These are phyloP conservation scores for Tetradesmus lagerheimii DNA, from an alignment of 139 green algal species.

Conservation along the genomic window DNA sequence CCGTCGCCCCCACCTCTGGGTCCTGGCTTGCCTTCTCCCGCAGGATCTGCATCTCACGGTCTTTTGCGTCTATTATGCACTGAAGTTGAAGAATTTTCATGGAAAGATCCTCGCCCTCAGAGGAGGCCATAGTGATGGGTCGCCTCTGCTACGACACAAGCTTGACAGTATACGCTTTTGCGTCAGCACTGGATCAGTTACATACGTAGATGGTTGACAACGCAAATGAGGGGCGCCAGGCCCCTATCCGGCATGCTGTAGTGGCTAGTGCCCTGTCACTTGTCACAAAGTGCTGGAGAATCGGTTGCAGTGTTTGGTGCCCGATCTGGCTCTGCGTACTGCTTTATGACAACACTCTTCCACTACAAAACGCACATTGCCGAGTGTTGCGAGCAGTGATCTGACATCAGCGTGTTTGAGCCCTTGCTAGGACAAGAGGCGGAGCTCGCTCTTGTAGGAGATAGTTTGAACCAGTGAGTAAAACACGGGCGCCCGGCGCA, in stretches of 20 bases:
- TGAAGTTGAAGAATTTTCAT: conserved; percentile 38
- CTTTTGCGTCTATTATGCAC: conserved; percentile 47
- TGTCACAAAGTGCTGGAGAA: neutral
- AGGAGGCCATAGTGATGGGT: neutral
- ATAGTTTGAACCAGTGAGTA: neutral
- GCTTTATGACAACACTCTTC: too few species aligned
- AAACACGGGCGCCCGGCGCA: neutral
- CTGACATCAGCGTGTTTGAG: neutral
- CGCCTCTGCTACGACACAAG: neutral
- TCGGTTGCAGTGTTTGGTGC: neutral
- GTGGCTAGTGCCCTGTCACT: neutral
- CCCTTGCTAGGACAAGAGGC: neutral
- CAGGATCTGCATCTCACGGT: conserved; percentile 27
- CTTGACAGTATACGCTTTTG: neutral
- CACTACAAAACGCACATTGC: neutral
- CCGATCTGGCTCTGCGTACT: too few species aligned
- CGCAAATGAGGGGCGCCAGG: neutral
- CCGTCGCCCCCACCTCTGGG: conserved; percentile 23
- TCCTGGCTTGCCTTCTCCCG: conserved; percentile 6
- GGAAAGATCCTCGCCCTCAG: neutral
- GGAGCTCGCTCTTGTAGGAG: neutral
- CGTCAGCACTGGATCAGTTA: neutral
- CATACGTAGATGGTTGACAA: too few species aligned
- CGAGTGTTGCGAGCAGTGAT: neutral
- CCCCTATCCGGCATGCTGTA: neutral